A percentile compares a stretch with the other conserved stretches of the same genome.
Evolutionary conservation across 768 basidiomycete species (phyloP).

Genomic region (Termitomyces sp.): DNA sequence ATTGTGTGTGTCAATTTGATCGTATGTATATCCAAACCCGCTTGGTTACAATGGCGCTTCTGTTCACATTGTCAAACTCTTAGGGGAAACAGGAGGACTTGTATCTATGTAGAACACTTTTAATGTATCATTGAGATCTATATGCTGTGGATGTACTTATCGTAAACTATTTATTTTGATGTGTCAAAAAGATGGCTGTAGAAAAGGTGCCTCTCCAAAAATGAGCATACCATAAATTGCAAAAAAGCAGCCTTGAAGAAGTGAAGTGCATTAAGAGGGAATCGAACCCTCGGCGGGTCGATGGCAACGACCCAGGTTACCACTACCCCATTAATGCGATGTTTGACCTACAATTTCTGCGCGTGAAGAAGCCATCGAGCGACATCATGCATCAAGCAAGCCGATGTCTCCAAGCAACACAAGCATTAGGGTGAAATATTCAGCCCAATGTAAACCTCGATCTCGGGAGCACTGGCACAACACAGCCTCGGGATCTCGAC

Average conservation of each 20-base stretch:
- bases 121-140: not conserved
- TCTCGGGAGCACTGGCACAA: too few relatives aligned
- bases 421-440: too few relatives aligned
- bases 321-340: slow-evolving; percentile 63
- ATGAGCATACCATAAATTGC: not conserved
- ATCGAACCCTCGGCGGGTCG: slow-evolving; percentile 14
- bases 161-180: not conserved
- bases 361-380: not conserved
- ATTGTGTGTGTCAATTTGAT: not conserved
- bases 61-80: too few relatives aligned
- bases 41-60: not conserved
- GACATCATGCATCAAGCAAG: not conserved
- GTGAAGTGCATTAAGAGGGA: slow-evolving; percentile 1
- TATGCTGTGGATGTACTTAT: not conserved
- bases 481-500: too few relatives aligned
- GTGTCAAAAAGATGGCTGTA: not conserved
- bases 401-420: too few relatives aligned
- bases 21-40: not conserved
- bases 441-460: too few relatives aligned
- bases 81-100: not conserved
- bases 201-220: not conserved
- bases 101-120: not conserved
- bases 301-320: slow-evolving; percentile 67
- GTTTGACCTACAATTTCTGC: not conserved
- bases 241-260: too few relatives aligned